Evolutionary conservation across 768 basidiomycete genomes (phyloP).

Genomic region (Agrocybe chaxingu): DNA sequence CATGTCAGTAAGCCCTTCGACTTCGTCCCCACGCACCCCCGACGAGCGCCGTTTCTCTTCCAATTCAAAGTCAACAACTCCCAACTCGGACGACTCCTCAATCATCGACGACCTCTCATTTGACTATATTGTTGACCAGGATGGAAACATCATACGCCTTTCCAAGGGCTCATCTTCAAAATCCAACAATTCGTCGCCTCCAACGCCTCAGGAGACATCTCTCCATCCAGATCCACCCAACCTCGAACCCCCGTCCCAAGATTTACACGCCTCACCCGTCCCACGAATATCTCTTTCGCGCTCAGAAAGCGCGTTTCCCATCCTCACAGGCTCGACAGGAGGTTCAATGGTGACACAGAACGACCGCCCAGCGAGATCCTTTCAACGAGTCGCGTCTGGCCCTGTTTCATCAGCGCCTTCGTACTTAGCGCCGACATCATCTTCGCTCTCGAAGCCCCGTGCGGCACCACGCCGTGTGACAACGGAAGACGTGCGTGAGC

Average conservation of each 20-base stretch:
- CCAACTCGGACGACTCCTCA: constrained; percentile 55
- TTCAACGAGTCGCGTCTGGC: constrained; percentile 67
- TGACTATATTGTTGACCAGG: constrained; percentile 54
- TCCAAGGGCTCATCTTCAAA: constrained; percentile 50
- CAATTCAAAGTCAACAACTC: constrained; percentile 20
- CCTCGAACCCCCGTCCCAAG: constrained; percentile 30
- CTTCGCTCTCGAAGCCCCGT: constrained; percentile 32
- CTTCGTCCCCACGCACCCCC: constrained; percentile 42
- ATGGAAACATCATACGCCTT: constrained; percentile 54
- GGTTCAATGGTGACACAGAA: constrained; percentile 26
- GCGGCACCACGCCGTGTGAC: constrained; percentile 37
- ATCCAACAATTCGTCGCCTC: constrained; percentile 42
- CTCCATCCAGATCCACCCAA: constrained; percentile 34
- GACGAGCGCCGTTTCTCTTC: constrained; percentile 23
- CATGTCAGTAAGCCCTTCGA: constrained; percentile 26
- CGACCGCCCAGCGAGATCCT: constrained; percentile 44
- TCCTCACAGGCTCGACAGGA: constrained; percentile 30
- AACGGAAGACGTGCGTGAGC: constrained; percentile 35
- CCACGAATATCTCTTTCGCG: constrained; percentile 56
- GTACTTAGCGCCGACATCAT: constrained; percentile 28
- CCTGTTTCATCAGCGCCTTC: constrained; percentile 36
- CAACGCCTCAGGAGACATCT: constrained; percentile 40
- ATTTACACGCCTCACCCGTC: constrained; percentile 33
- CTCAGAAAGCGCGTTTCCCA: constrained; percentile 62
- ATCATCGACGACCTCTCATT: constrained; percentile 65